Conservation (phyloP, 2,329 filamentous ascomycete genomes). For the Colletotrichum sublineola region DNA sequence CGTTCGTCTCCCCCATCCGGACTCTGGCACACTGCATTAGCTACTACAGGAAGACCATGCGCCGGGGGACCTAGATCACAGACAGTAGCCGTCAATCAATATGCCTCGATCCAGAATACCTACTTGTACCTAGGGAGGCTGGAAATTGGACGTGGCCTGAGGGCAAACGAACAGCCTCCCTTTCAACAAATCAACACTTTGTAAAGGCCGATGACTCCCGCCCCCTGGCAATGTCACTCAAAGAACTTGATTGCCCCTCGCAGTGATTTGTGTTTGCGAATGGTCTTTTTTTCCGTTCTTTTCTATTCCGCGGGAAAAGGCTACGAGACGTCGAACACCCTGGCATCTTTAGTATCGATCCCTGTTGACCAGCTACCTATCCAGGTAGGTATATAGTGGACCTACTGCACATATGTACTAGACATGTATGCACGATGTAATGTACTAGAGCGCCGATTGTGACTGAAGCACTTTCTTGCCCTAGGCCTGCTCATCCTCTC, state of each 20-base stretch:
- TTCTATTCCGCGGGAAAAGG: not conserved
- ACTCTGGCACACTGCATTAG: conserved; percentile 26
- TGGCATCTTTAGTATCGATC: conserved; percentile 5
- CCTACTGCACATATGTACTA: too few species aligned
- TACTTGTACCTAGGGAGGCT: conserved; percentile 8
- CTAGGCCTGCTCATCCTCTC: conserved; percentile 17
- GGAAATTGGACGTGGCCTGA: conserved; percentile 20
- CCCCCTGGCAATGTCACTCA: not conserved
- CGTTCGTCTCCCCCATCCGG: conserved; percentile 22
- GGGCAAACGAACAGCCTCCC: not conserved
- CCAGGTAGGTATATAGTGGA: not conserved
- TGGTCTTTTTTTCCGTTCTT: not conserved
- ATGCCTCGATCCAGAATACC: conserved; percentile 14
- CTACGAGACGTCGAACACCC: not conserved
- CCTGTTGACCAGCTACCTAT: not conserved
- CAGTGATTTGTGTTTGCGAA: not conserved
- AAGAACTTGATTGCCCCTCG: not conserved
- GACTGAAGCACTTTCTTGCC: conserved; percentile 25
- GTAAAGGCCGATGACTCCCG: too few species aligned
- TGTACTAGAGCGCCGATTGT: not conserved
- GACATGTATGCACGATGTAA: too few species aligned
- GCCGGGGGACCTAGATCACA: conserved; percentile 21
- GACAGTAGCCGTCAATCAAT: conserved; percentile 29
- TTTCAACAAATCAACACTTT: conserved; percentile 7
- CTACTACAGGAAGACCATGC: conserved; percentile 35